These are phyloP conservation scores for Colletotrichum navitas DNA, from an alignment of 2,329 filamentous ascomycete genomes.

Conservation along the genomic window DNA sequence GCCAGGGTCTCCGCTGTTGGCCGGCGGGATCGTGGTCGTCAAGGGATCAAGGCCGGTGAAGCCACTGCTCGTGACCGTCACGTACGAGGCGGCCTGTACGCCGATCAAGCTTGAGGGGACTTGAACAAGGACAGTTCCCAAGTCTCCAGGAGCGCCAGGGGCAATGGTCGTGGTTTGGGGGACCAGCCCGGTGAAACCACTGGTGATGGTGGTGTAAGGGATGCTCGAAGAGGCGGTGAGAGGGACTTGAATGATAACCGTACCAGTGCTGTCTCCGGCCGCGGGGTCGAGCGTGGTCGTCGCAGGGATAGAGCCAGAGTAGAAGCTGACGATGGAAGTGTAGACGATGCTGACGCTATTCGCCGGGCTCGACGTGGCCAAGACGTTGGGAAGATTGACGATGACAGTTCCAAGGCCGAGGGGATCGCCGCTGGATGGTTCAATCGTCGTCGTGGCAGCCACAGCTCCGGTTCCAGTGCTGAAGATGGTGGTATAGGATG, in stretches of 20 bases:
- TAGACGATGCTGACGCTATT: neutral
- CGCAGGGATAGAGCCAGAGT: neutral
- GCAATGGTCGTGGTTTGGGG: constrained; percentile 4
- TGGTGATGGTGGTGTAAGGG: constrained; percentile 28
- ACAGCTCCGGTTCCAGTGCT: constrained; percentile 6
- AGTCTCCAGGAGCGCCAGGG: constrained; percentile 6
- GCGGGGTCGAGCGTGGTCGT: constrained; percentile 5
- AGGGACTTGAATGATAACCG: constrained; percentile 10
- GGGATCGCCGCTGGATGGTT: constrained; percentile 10
- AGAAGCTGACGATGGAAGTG: constrained; percentile 16
- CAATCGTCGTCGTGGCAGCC: constrained; percentile 24
- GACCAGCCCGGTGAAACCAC: neutral
- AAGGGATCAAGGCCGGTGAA: constrained; percentile 1
- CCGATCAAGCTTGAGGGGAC: neutral
- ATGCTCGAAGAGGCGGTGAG: neutral
- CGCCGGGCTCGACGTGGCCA: constrained; percentile 4
- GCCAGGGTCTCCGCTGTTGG: constrained; percentile 30
- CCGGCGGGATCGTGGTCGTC: constrained; percentile 22
- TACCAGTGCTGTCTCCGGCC: neutral
- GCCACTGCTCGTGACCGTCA: constrained; percentile 2
- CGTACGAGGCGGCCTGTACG: neutral
- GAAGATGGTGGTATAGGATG: constrained; percentile 15
- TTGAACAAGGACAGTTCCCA: constrained; percentile 12
- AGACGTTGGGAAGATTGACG: neutral
- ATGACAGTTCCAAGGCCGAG: neutral